Evolutionary conservation across 352 stramenopile species (phyloP).

Genomic region (Ochromonadaceae sp.): DNA sequence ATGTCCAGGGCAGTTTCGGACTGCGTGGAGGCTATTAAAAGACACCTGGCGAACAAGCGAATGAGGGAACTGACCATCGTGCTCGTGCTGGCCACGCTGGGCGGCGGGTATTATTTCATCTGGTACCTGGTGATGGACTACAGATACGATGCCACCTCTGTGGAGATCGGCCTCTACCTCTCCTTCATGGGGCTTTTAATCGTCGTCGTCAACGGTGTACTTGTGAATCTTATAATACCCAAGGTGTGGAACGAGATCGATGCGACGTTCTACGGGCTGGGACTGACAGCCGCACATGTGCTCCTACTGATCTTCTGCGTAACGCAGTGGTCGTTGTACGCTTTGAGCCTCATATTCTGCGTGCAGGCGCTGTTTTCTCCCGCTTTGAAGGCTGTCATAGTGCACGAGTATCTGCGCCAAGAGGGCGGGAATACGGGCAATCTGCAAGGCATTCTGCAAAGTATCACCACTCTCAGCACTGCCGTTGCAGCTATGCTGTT

Average conservation of each 20-base stretch:
- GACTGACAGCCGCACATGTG: not conserved
- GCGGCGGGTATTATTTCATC: not conserved
- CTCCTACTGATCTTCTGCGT: not conserved
- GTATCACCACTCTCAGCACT: not conserved
- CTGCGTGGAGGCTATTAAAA: not conserved
- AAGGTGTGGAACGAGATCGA: not conserved
- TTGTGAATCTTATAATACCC: constrained; percentile 1
- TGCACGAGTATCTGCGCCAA: not conserved
- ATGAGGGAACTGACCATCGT: not conserved
- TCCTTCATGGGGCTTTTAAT: not conserved
- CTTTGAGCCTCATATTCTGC: not conserved
- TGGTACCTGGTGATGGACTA: not conserved
- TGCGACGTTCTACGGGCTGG: not conserved
- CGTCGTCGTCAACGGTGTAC: not conserved
- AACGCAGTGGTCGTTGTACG: not conserved
- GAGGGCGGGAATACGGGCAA: not conserved
- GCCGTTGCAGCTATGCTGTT: not conserved
- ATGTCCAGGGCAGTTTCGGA: not conserved
- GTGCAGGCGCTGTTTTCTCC: not conserved
- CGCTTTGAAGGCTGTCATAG: constrained; percentile 1
- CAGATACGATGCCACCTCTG: not conserved
- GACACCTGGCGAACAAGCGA: not conserved
- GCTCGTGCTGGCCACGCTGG: not conserved
- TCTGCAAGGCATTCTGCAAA: not conserved
- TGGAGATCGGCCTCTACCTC: not conserved